These are phyloP conservation scores for Fraxinus albicans DNA, from an alignment of 305 asterid species.

Conservation along the genomic window DNA sequence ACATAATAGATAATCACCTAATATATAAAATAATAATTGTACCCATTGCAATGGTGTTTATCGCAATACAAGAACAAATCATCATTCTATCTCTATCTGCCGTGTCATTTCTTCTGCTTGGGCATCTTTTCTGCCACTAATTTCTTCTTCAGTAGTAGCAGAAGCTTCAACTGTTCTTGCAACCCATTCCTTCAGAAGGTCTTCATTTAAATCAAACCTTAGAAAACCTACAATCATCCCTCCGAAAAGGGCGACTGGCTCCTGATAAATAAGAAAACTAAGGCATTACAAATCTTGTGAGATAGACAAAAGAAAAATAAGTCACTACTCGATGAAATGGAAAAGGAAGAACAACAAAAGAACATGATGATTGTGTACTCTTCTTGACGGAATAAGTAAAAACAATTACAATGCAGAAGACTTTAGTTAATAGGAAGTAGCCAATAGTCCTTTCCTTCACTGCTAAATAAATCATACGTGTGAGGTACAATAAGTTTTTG, in stretches of 20 bases:
- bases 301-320: not conserved
- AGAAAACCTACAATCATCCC: slow-evolving; percentile 85
- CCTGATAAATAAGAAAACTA: slow-evolving; percentile 36
- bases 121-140: too few relatives aligned
- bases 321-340: not conserved
- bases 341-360: not conserved
- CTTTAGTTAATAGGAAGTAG: not conserved
- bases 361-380: not conserved
- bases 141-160: slow-evolving; percentile 48
- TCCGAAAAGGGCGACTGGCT: slow-evolving; percentile 83
- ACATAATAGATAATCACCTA: too few relatives aligned
- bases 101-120: too few relatives aligned
- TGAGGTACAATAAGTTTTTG: not conserved
- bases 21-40: too few relatives aligned
- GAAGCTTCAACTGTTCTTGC: slow-evolving; percentile 66
- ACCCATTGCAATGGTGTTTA: too few relatives aligned
- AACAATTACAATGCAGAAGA: not conserved
- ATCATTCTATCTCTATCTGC: too few relatives aligned
- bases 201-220: slow-evolving; percentile 79
- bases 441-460: not conserved
- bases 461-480: not conserved
- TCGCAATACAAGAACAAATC: too few relatives aligned
- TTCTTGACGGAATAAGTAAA: not conserved
- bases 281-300: not conserved
- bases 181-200: slow-evolving; percentile 84